These are phyloP conservation scores for Byssothecium circinans DNA, from an alignment of 2,329 filamentous ascomycete genomes.

Conservation along the genomic window DNA sequence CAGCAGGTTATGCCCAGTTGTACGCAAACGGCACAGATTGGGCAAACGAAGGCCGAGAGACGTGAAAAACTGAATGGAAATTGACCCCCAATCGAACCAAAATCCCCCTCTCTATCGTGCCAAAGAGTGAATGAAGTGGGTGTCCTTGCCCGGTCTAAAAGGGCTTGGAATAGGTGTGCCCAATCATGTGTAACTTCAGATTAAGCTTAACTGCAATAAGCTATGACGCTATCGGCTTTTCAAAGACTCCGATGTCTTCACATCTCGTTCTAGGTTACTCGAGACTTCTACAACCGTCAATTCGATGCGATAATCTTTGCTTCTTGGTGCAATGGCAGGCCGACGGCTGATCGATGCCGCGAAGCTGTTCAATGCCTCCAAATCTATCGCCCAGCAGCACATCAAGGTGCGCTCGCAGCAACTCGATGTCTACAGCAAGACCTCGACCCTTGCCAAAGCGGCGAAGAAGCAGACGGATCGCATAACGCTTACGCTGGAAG, in stretches of 20 bases:
- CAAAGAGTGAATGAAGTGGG: slow-evolving; percentile 1
- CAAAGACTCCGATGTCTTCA: slow-evolving; percentile 7
- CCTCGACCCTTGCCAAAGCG: slow-evolving; percentile 65
- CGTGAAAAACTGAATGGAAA: neutral
- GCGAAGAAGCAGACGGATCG: slow-evolving; percentile 64
- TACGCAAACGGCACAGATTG: no score
- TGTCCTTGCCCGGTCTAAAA: slow-evolving; percentile 15
- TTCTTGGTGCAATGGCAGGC: slow-evolving; percentile 49
- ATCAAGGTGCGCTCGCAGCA: slow-evolving; percentile 61
- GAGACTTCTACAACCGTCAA: slow-evolving; percentile 17
- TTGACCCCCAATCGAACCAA: neutral
- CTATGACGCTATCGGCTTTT: slow-evolving; percentile 36
- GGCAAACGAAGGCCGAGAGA: no score
- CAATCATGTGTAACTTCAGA: slow-evolving; percentile 15
- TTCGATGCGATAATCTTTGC: slow-evolving; percentile 18
- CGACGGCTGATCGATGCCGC: slow-evolving; percentile 55
- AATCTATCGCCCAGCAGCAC: slow-evolving; percentile 56
- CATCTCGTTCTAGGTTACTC: slow-evolving; percentile 4
- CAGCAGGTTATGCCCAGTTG: no score
- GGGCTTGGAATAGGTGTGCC: slow-evolving; percentile 3
- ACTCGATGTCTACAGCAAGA: slow-evolving; percentile 64
- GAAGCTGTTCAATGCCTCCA: slow-evolving; percentile 53
- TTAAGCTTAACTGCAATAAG: slow-evolving; percentile 25
- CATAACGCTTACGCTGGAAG: slow-evolving; percentile 62
- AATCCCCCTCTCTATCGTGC: neutral